These are phyloP conservation scores for Aurinia saxatilis DNA, from an alignment of 345 rosid genomes.

Conservation along the genomic window DNA sequence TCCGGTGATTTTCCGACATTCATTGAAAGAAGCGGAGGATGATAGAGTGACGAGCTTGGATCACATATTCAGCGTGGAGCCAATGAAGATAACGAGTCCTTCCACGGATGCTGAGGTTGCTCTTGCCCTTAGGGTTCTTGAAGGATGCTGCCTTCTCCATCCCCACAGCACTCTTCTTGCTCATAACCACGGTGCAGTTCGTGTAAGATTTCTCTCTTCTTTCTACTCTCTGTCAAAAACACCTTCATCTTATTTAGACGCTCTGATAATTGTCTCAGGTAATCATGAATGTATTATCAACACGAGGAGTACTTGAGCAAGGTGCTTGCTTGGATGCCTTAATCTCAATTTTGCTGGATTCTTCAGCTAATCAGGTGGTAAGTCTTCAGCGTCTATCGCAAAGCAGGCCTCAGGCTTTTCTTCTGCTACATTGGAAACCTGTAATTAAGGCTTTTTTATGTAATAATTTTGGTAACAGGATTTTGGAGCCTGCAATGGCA, in stretches of 20 bases:
- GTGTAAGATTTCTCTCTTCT: slow-evolving; percentile 32
- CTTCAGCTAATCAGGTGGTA: slow-evolving; percentile 93
- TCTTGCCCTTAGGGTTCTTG: slow-evolving; percentile 85
- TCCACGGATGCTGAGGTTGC: slow-evolving; percentile 74
- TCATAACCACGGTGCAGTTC: slow-evolving; percentile 72
- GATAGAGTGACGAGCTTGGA: slow-evolving; percentile 61
- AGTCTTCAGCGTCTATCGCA: neutral
- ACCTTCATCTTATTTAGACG: neutral
- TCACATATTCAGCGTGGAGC: slow-evolving; percentile 75
- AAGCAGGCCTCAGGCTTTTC: neutral
- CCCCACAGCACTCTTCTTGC: slow-evolving; percentile 73
- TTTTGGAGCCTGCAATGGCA: slow-evolving; percentile 80
- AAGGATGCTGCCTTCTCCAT: slow-evolving; percentile 93
- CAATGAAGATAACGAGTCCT: slow-evolving; percentile 76
- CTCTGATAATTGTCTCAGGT: slow-evolving; percentile 23
- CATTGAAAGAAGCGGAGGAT: slow-evolving; percentile 60
- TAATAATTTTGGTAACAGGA: slow-evolving; percentile 40
- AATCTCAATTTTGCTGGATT: slow-evolving; percentile 76
- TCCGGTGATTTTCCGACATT: slow-evolving; percentile 68
- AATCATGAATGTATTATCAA: slow-evolving; percentile 67
- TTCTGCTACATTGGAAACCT: neutral
- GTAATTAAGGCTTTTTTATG: neutral
- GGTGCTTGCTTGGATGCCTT: slow-evolving; percentile 93
- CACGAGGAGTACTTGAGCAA: slow-evolving; percentile 72
- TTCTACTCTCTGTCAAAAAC: neutral